phyloP scores from a whole-genome alignment of 2,329 filamentous ascomycete species.

The Neofusicoccum laricinum region DNA sequence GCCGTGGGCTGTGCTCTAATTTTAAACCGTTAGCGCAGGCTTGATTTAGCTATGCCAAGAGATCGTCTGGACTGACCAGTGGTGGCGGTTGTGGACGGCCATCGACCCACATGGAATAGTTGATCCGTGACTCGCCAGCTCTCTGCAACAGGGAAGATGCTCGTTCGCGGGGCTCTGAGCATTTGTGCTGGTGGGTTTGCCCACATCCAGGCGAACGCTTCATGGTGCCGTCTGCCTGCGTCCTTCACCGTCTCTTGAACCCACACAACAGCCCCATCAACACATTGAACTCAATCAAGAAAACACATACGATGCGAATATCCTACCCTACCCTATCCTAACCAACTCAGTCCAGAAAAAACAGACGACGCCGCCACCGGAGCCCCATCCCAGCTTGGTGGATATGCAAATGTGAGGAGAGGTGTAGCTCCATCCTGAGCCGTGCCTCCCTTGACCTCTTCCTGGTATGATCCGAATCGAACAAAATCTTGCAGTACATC shows the following conservation, averaged over 20 bases:
- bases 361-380: neutral
- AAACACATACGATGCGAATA: neutral
- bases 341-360: neutral
- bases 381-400: neutral
- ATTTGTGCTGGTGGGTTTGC: too few relatives aligned
- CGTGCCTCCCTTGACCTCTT: neutral
- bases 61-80: neutral
- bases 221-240: too few relatives aligned
- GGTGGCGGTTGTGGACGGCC: neutral
- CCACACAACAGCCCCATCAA: too few relatives aligned
- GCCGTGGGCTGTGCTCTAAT: neutral
- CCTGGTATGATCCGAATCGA: neutral
- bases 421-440: neutral
- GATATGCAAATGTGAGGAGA: neutral
- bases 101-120: neutral
- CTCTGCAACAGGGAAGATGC: neutral
- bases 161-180: too few relatives aligned
- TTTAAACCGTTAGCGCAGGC: neutral
- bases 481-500: neutral
- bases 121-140: too few relatives aligned
- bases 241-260: too few relatives aligned
- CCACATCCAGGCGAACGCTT: too few relatives aligned
- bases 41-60: neutral
- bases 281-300: neutral
- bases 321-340: neutral